These are phyloP conservation scores for Dactylellina leptospora DNA, from an alignment of 2,329 filamentous ascomycete genomes.

Conservation along the genomic window DNA sequence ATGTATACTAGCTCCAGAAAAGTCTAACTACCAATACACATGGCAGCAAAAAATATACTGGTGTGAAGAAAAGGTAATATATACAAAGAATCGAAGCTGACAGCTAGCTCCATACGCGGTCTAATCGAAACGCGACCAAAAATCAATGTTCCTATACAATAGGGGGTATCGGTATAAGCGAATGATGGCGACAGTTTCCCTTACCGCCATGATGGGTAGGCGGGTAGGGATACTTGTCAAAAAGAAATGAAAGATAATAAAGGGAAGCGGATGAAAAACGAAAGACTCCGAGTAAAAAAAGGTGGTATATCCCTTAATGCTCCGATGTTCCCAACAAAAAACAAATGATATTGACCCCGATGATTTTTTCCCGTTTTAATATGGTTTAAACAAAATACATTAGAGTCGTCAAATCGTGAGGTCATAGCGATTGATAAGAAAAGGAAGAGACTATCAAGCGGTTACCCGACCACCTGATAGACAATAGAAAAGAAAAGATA, in stretches of 20 bases:
- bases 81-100: constrained; percentile 9
- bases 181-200: background rate
- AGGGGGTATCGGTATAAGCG: background rate
- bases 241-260: background rate
- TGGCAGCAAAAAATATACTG: background rate
- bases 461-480: constrained; percentile 38
- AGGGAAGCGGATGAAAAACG: background rate
- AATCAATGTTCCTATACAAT: constrained; percentile 3
- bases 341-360: constrained; percentile 18
- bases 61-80: constrained; percentile 10
- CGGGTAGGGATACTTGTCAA: too few relatives aligned
- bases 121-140: background rate
- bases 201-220: background rate
- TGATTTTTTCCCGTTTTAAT: constrained; percentile 3
- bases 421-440: constrained; percentile 35
- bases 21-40: constrained; percentile 10
- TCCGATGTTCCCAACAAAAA: constrained; percentile 33
- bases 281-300: constrained; percentile 17
- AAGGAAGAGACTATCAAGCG: constrained; percentile 25
- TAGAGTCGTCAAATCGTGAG: constrained; percentile 38
- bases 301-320: constrained; percentile 26
- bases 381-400: constrained; percentile 23
- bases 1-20: constrained; percentile 6
- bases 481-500: constrained; percentile 9
- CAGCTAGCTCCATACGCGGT: background rate